Evolutionary conservation across 2,329 filamentous ascomycete species (phyloP), one percentile per base, ranked within the genome.

Genomic region (Aspergillus fumigatus): DNA sequence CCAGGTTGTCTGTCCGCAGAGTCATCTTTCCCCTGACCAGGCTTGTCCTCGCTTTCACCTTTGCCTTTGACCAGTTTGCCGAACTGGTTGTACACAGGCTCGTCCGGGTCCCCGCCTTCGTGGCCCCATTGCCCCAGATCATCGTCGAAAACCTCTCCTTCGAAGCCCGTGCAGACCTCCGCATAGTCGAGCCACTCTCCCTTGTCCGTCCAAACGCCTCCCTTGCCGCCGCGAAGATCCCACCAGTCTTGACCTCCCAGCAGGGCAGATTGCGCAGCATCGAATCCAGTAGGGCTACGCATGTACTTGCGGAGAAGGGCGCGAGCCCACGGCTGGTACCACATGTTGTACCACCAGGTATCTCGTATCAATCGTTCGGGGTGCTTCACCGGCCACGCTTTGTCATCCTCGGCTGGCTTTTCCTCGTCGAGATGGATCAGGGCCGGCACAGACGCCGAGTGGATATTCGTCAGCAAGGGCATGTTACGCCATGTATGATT

Each of bases 141-240:
- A 61, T 83, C 81, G 7, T 70, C 66, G 60, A 84, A 83, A 0
- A 82, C 65, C 35, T 74, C 73, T 7, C 74, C 70, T 32, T 78
- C 76, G 23, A 76, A 68, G 2, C 76, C 74, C 11, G 70, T 67
- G 29, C 79, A 82, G 4, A 82, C 72, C 25, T 82, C 79, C 6
- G 72, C 73, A 69, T 80, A 81, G 0, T 73, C 73, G 23, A 81
- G 57, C 80, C 80, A 84, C 40, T 74, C 71, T 21, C 73, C 73
- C n/a, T 72, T 69, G 11, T 75, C 77, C 0, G 80, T 82, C 82
- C 82, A 84, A 3, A 82, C 67, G 7, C 81, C 82, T 3, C 81
- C 80, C n/a, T 73, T 74, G 0, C 81, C 81, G 9, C 80, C 81
- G 14, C 80, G 75, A 53, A 72, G 65, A 61, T 83, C 78, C 78